Evolutionary conservation across 2,329 filamentous ascomycete species (phyloP).

Genomic region (Zalaria sp.): DNA sequence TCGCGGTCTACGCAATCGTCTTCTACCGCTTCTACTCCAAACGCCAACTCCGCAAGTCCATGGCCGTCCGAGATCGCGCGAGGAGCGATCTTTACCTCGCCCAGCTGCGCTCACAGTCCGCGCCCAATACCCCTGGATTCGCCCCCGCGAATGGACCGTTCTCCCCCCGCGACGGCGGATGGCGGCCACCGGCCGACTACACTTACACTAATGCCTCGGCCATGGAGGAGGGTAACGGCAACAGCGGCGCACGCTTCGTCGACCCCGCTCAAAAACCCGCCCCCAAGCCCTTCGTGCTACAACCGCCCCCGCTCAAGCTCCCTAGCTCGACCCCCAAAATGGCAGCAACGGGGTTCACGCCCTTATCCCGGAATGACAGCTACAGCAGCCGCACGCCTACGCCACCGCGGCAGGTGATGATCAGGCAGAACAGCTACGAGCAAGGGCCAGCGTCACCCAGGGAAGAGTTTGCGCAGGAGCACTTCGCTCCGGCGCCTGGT

Average conservation of each 20-base stretch:
- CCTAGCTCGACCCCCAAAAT: slow-evolving; percentile 63
- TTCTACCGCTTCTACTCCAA: slow-evolving; percentile 98
- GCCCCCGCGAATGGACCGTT: slow-evolving; percentile 33
- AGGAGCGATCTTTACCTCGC: slow-evolving; percentile 88
- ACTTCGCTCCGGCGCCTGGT: slow-evolving; percentile 57
- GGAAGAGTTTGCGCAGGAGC: slow-evolving; percentile 41
- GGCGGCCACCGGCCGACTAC: slow-evolving; percentile 29
- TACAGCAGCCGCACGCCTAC: slow-evolving; percentile 8
- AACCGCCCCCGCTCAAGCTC: slow-evolving; percentile 68
- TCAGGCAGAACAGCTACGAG: slow-evolving; percentile 9
- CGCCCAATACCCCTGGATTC: slow-evolving; percentile 87
- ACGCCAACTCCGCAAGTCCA: slow-evolving; percentile 86
- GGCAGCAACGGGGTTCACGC: slow-evolving; percentile 47
- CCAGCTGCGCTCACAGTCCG: slow-evolving; percentile 55
- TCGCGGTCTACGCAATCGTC: slow-evolving; percentile 82
- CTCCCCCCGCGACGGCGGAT: slow-evolving; percentile 43
- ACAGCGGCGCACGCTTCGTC: slow-evolving; percentile 45
- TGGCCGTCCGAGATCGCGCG: slow-evolving; percentile 88
- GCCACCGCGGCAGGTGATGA: slow-evolving; percentile 5
- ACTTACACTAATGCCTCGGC: slow-evolving; percentile 21
- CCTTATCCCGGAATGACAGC: slow-evolving; percentile 12
- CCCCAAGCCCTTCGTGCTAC: slow-evolving; percentile 63
- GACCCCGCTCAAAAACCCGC: slow-evolving; percentile 33
- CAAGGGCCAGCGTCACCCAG: slow-evolving; percentile 9
- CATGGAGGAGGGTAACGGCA: slow-evolving; percentile 20